Conservation (phyloP, 257 asterid genomes). For the Nicotiana knightiana region DNA sequence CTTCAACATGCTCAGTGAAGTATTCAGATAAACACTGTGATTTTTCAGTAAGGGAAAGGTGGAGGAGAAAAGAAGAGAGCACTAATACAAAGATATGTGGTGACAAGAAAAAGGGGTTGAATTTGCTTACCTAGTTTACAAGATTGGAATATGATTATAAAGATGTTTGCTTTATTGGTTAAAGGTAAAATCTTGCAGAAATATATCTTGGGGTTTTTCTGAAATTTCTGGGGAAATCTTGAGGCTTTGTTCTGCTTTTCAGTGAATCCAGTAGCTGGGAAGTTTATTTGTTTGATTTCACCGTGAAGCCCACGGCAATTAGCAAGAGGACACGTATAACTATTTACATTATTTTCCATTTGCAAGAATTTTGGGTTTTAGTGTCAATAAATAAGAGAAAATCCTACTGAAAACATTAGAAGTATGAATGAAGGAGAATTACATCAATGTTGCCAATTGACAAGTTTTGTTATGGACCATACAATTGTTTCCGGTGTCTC, state of each 20-base stretch:
- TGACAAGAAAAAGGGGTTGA: not conserved
- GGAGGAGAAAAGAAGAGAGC: not conserved
- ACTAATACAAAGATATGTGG: not conserved
- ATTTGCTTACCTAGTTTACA: constrained; percentile 2
- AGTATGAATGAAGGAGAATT: too few relatives aligned
- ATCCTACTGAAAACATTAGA: too few relatives aligned
- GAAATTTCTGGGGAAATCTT: not conserved
- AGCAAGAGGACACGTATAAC: not conserved
- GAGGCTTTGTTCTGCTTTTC: not conserved
- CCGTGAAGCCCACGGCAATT: not conserved
- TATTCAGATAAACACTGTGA: not conserved
- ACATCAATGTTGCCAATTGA: too few relatives aligned
- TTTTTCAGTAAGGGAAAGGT: not conserved
- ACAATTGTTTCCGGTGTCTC: too few relatives aligned
- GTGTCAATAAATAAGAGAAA: not conserved
- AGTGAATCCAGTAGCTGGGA: not conserved
- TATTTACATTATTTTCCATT: not conserved
- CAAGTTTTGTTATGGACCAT: too few relatives aligned
- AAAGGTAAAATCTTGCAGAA: not conserved
- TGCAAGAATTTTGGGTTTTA: not conserved
- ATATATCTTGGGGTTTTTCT: not conserved
- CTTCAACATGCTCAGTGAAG: not conserved
- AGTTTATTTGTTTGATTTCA: not conserved
- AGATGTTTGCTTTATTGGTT: not conserved
- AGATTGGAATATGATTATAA: not conserved